Conservation (phyloP, 202 grass and related monocot genomes). For the Musa balbisiana region DNA sequence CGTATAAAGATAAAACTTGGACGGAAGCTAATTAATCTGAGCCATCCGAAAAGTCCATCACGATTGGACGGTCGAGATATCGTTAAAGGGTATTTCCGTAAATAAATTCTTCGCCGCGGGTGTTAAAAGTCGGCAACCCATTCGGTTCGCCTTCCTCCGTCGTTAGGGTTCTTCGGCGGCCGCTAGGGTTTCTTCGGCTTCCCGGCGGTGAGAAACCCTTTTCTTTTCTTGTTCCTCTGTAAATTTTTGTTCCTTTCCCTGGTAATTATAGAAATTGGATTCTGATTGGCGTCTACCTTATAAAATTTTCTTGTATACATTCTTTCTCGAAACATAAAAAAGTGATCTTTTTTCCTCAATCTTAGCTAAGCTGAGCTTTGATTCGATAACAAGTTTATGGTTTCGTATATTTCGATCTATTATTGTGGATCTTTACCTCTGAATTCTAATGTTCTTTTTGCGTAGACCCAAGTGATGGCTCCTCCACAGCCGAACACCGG, state of each 20-base stretch:
- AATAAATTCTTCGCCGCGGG: background rate
- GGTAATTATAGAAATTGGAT: too few species aligned
- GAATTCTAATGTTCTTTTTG: background rate
- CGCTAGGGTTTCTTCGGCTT: background rate
- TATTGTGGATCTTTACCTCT: background rate
- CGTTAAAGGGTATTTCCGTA: background rate
- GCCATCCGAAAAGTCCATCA: background rate
- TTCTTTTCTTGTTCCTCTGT: background rate
- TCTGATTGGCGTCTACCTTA: too few species aligned
- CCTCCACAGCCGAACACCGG: background rate
- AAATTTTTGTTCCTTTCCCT: too few species aligned
- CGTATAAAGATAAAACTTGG: background rate
- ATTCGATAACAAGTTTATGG: too few species aligned
- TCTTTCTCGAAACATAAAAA: too few species aligned
- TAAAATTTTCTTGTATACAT: too few species aligned
- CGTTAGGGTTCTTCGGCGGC: background rate
- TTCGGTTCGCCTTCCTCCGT: background rate
- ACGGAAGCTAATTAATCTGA: background rate
- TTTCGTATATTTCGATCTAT: too few species aligned
- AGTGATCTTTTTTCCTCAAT: too few species aligned
- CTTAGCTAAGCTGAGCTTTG: too few species aligned
- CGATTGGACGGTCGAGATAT: background rate
- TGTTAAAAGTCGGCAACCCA: background rate
- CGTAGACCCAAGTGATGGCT: background rate
- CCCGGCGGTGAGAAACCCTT: background rate